Evolutionary conservation across 1,284 basidiomycete genomes (phyloP).

Genomic region (Ganoderma multipileum): DNA sequence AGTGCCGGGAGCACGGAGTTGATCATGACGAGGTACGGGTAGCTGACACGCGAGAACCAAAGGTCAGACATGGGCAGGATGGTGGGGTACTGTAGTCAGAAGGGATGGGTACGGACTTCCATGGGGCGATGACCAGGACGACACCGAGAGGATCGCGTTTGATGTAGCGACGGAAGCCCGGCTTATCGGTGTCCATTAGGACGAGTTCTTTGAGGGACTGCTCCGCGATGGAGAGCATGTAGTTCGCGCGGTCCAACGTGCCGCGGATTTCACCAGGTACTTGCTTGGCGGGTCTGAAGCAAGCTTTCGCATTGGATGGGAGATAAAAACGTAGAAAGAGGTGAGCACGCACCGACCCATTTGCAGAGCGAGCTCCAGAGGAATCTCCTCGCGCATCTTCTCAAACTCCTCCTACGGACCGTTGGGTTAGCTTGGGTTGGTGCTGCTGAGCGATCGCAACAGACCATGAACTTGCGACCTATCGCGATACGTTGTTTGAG

Average conservation of each 20-base stretch:
- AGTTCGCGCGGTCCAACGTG: conserved; percentile 81
- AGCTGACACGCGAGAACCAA: conserved; percentile 54
- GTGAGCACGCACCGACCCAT: conserved; percentile 71
- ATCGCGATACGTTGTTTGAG: conserved; percentile 78
- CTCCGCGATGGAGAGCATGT: conserved; percentile 87
- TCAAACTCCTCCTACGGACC: conserved; percentile 74
- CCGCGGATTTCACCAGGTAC: conserved; percentile 82
- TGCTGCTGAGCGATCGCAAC: conserved; percentile 24
- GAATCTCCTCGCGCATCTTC: conserved; percentile 72
- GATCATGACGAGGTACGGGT: conserved; percentile 88
- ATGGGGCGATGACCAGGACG: conserved; percentile 87
- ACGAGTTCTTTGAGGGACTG: conserved; percentile 79
- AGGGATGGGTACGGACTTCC: conserved; percentile 73
- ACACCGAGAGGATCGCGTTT: conserved; percentile 86
- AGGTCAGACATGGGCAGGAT: conserved; percentile 8
- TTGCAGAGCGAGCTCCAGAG: conserved; percentile 76
- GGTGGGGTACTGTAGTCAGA: background rate
- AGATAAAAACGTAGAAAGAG: background rate
- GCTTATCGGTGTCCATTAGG: conserved; percentile 79
- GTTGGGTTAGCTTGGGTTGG: background rate
- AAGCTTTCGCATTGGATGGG: conserved; percentile 4
- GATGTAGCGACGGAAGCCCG: conserved; percentile 85
- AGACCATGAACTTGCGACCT: conserved; percentile 79
- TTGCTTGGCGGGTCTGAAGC: conserved; percentile 77
- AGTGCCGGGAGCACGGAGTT: conserved; percentile 92